Evolutionary conservation across 306 rosid genomes (phyloP).

Genomic region (Ammopiptanthus mongolicus): DNA sequence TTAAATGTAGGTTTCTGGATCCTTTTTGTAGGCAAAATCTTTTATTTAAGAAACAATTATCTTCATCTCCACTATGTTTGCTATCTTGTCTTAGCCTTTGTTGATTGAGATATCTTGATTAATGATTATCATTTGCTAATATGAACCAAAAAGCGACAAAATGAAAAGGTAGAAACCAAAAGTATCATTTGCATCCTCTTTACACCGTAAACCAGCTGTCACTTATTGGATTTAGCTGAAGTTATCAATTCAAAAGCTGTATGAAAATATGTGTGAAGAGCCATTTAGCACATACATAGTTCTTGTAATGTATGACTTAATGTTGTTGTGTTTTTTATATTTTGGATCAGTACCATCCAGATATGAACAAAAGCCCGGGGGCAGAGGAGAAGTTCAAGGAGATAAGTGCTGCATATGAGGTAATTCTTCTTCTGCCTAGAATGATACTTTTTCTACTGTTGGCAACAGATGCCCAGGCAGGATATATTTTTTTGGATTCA

Average conservation of each 20-base stretch:
- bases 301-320: conserved; percentile 5
- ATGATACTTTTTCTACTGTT: neutral
- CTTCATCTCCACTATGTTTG: neutral
- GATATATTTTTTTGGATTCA: neutral
- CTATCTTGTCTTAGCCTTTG: neutral
- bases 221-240: neutral
- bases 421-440: conserved; percentile 29
- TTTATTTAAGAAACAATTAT: neutral
- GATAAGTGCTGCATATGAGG: conserved; percentile 98
- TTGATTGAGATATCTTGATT: neutral
- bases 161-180: neutral
- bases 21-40: neutral
- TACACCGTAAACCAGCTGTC: neutral
- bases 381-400: conserved; percentile 94
- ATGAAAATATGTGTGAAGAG: neutral
- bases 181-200: neutral
- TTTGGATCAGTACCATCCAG: conserved; percentile 81
- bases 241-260: neutral
- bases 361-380: conserved; percentile 70
- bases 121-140: neutral
- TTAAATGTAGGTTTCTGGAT: neutral
- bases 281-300: neutral
- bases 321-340: neutral
- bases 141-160: neutral
- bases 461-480: neutral